Conservation (phyloP, 441 rosid species). For the Euphorbia corollata region DNA sequence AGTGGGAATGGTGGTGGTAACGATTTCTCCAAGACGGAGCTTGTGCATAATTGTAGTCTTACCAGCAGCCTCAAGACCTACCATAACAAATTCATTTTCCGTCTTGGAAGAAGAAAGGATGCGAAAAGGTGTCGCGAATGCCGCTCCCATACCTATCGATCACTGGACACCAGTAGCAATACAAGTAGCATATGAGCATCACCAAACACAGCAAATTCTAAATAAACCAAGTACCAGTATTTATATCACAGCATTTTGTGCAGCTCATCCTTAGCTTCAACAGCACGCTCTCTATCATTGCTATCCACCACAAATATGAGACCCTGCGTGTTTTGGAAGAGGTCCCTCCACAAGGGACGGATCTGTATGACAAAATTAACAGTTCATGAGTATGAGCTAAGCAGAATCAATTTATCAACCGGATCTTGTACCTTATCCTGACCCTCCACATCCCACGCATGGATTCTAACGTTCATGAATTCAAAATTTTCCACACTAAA, state of each 20-base stretch:
- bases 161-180: too few relatives aligned
- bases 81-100: slow-evolving; percentile 87
- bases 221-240: too few relatives aligned
- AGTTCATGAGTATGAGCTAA: too few relatives aligned
- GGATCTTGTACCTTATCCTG: slow-evolving; percentile 60
- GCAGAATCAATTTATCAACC: too few relatives aligned
- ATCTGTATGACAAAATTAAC: slow-evolving; percentile 40
- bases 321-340: slow-evolving; percentile 80
- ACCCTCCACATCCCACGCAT: slow-evolving; percentile 91
- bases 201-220: too few relatives aligned
- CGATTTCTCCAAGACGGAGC: slow-evolving; percentile 86
- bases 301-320: slow-evolving; percentile 85
- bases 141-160: too few relatives aligned
- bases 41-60: slow-evolving; percentile 81
- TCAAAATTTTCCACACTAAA: slow-evolving; percentile 82
- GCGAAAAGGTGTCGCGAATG: too few relatives aligned
- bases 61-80: slow-evolving; percentile 93
- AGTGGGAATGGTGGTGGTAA: slow-evolving; percentile 80
- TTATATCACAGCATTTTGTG: slow-evolving; percentile 80
- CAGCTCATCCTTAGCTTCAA: slow-evolving; percentile 79
- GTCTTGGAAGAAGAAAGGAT: too few relatives aligned
- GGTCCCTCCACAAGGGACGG: slow-evolving; percentile 84
- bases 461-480: slow-evolving; percentile 78
- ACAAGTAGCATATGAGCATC: too few relatives aligned
- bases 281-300: slow-evolving; percentile 74